Base-by-base conservation (phyloP, 1,284 basidiomycete species). In the Leccinum pseudoinsigne region DNA sequence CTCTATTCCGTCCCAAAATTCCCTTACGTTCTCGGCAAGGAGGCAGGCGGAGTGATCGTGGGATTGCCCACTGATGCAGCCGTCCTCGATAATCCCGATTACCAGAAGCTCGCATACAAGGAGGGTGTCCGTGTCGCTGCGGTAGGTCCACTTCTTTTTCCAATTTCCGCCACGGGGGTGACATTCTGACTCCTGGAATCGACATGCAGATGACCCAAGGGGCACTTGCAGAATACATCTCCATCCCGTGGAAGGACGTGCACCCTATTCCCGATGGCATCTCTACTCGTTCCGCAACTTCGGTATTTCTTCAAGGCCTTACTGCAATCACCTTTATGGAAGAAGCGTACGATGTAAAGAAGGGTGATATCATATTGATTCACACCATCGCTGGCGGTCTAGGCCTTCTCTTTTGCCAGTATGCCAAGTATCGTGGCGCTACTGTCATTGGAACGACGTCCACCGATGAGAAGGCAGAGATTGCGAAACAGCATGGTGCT, bases 361-460 rank as follows among this genome's bases (percentile, higher is more conserved):
- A 84, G 67, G 89, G 85, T 4, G 90, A 93, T 67, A 81, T 78
- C 38, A 84, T 95, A 64, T 82, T 95, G 58, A 84, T 98, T 14
- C 93, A 97, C 73, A 96, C 97, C 12, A 86, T 97, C 16, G 95
- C 97, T 0, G 97, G 97, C 26, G 87, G 86, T 11, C 78, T 89
- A 36, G 88, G 88, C 5, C 78, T 89, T 31, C 70, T 89, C 55
- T 82, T 89, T 65, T 79, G 83, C 16, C 88, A 90, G 70, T 68
- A 87, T 34, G 84, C 83, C 18, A 87, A 86, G 78, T 81, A 79
- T 69, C 79, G 86, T 65, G 96, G 97, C 14, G 95, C 92, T 2
- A 89, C 86, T 10, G 94, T 98, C 23, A 97, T 99, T 69, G 97
- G 94, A 2, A 98, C 95, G 18, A 94, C 93, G 1, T 97, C 94